Evolutionary conservation across 768 basidiomycete species (phyloP).

Genomic region (Dioszegia crocea): DNA sequence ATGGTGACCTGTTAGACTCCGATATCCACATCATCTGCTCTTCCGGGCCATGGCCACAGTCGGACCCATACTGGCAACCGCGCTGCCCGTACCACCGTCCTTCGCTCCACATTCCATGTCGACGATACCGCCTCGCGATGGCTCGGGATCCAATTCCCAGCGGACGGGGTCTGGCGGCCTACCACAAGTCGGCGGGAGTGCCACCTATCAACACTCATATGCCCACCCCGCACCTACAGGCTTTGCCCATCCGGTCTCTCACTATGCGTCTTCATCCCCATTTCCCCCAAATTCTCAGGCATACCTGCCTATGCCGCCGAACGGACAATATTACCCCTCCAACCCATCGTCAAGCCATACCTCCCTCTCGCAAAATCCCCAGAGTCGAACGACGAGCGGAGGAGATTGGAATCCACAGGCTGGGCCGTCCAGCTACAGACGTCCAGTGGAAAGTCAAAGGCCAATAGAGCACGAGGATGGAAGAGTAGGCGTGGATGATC

Average conservation of each 20-base stretch:
- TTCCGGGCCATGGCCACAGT: background rate
- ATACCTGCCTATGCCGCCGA: no score
- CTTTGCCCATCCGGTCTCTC: background rate
- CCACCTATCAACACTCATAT: background rate
- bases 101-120: background rate
- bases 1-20: background rate
- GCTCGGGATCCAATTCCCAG: no score
- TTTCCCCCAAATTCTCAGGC: background rate
- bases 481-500: conserved; percentile 33
- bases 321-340: no score
- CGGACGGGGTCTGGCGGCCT: no score
- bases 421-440: no score
- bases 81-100: background rate
- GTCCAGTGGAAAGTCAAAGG: no score
- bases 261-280: background rate
- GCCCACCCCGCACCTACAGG: background rate
- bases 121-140: no score
- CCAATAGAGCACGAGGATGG: conserved; percentile 20
- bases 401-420: no score
- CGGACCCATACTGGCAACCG: background rate
- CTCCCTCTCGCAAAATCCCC: no score
- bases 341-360: no score
- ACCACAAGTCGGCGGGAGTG: background rate
- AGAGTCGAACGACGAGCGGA: no score
- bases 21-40: background rate